Evolutionary conservation across 176 grass and related monocot species (phyloP), one percentile per base, ranked within the genome.

Genomic region (Poa annua): DNA sequence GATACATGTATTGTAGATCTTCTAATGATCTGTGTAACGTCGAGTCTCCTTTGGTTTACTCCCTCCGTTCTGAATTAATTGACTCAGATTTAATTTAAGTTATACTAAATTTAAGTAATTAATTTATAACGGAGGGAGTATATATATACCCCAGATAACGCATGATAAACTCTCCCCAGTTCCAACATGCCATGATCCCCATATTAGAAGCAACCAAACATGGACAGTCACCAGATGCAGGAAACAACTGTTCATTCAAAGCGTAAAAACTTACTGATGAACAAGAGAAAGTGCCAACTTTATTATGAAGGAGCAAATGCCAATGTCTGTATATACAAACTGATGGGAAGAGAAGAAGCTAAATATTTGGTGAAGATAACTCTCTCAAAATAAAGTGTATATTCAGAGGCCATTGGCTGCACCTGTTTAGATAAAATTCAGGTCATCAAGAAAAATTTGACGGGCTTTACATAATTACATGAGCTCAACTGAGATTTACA

Each of bases 401-500:
- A 54, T 6, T 24, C 11, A 71, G 5, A 71, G 5, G 63, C 41
- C 5, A 6, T 63, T 63, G 24, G 22, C 25, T 47, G 22, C 22
- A 63, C 8, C 16, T 49, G 41, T 63, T 65, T 1, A 67, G 29
- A 10, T 68, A 17, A 82, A 29, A 17, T 44, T 14, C 17, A 19
- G 11, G 17, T 29, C 20, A 51, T 41, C 2, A 80, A 60, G 7
- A 39, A 21, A 71, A 52, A 59, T 26, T 47, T 49, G n/a, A 79
- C 57, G 26, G 38, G 15, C 44, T 64, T 63, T 44, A 75, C 47
- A 57, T 29, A 74, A 16, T 78, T 44, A 67, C 47, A 49, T n/a
- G 66, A 21, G 4, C 76, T 89, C 88, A 85, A 29, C 63, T 66
- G 10, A 39, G 45, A 83, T 83, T 73, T 82, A 86, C 79, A 86